phyloP scores from a whole-genome alignment of 441 rosid genomes.

The Erodium texanum region DNA sequence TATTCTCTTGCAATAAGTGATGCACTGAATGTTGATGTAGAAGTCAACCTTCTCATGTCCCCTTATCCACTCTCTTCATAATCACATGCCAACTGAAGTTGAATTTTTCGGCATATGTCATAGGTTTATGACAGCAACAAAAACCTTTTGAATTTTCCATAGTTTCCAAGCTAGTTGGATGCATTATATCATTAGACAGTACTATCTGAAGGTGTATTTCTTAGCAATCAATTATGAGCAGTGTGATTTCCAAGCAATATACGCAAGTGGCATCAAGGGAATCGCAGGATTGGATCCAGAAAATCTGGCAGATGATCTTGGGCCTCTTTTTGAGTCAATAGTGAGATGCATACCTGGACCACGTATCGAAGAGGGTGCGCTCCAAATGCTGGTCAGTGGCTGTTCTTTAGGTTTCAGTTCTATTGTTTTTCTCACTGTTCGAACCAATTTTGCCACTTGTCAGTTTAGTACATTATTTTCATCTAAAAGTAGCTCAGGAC shows the following conservation, averaged over 20 bases:
- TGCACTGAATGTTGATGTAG: conserved; percentile 4
- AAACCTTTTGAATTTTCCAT: conserved; percentile 4
- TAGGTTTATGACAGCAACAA: not conserved
- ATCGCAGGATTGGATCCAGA: conserved; percentile 88
- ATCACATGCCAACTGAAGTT: not conserved
- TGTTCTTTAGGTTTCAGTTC: conserved; percentile 24
- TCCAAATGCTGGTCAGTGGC: conserved; percentile 96
- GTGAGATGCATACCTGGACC: conserved; percentile 98
- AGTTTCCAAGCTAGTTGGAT: not conserved
- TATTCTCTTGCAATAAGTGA: conserved; percentile 5
- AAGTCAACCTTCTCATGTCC: not conserved
- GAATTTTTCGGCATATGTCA: not conserved
- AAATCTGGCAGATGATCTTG: conserved; percentile 79
- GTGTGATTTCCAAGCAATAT: conserved; percentile 97
- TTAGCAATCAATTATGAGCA: conserved; percentile 23
- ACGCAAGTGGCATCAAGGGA: conserved; percentile 96
- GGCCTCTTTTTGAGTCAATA: conserved; percentile 78
- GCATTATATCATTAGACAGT: not conserved
- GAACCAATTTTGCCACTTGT: conserved; percentile 11
- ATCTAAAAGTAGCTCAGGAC: not conserved
- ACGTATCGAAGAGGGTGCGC: conserved; percentile 76
- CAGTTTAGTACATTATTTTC: not conserved
- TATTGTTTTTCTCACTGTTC: conserved; percentile 6
- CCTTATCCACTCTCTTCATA: not conserved
- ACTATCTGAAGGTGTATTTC: conserved; percentile 11